Evolutionary conservation across 2,329 filamentous ascomycete genomes (phyloP).

Genomic region (Xylariaceae sp.): DNA sequence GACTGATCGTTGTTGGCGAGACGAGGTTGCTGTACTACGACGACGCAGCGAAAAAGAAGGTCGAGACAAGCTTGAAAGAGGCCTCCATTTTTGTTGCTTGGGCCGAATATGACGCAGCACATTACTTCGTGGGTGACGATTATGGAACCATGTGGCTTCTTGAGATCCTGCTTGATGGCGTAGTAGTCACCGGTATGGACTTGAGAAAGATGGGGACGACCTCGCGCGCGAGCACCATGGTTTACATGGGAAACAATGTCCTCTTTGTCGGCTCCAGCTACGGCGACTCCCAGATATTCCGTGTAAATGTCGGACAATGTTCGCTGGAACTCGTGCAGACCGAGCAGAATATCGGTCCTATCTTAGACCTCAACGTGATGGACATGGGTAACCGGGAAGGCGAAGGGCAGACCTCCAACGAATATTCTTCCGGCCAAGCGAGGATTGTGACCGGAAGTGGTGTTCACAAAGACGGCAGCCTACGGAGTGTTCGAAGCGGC

Average conservation of each 20-base stretch:
- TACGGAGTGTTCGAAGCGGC: slow-evolving; percentile 86
- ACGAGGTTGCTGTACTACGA: slow-evolving; percentile 82
- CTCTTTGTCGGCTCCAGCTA: slow-evolving; percentile 89
- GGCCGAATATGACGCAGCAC: slow-evolving; percentile 72
- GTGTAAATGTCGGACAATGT: slow-evolving; percentile 23
- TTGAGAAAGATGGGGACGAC: slow-evolving; percentile 58
- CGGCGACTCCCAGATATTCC: slow-evolving; percentile 78
- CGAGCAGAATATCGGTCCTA: slow-evolving; percentile 77
- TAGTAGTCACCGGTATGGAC: slow-evolving; percentile 64
- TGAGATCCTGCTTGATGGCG: slow-evolving; percentile 60
- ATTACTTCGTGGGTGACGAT: slow-evolving; percentile 86
- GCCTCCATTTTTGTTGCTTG: slow-evolving; percentile 87
- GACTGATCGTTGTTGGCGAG: slow-evolving; percentile 68
- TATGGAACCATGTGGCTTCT: slow-evolving; percentile 83
- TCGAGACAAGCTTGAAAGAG: slow-evolving; percentile 59
- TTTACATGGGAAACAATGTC: slow-evolving; percentile 66
- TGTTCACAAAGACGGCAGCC: slow-evolving; percentile 77
- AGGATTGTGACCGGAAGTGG: slow-evolving; percentile 90
- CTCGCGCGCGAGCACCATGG: slow-evolving; percentile 68
- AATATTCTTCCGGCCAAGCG: slow-evolving; percentile 92
- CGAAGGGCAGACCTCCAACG: slow-evolving; percentile 67
- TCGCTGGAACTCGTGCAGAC: slow-evolving; percentile 63
- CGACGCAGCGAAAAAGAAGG: slow-evolving; percentile 60
- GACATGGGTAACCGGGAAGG: slow-evolving; percentile 83
- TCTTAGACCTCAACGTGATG: slow-evolving; percentile 92